Base-by-base conservation (phyloP, 2,329 filamentous ascomycete genomes). In the Verticillium klebahnii region DNA sequence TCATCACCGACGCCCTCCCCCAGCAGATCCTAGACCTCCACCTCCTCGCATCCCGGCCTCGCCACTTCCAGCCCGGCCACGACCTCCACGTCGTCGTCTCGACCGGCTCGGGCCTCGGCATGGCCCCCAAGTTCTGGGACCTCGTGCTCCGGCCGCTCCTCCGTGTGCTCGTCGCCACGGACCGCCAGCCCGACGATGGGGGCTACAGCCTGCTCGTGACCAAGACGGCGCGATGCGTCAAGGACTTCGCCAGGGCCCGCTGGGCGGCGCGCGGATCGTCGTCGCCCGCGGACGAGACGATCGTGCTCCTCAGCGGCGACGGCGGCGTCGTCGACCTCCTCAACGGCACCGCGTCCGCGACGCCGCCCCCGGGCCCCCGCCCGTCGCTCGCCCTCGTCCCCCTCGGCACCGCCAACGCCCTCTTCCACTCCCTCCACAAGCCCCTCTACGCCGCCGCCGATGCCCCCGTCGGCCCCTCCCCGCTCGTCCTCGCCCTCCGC, bases 241-340 rank as follows among this genome's bases (percentile, higher is more conserved):
- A 80, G 6, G 78, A 89, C 1, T 85, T 96, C 60, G 85, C 89
- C 0, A 68, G 66, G 2, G 56, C 67, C 2, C 67, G 80, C 14
- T 73, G 76, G 69, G 76, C 61, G 45, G 62, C n/a, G 61, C 45
- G 45, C 45, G 45, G 5, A 25, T 23, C 45, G 19, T 50, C 45
- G 11, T 14, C n/a, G 17, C n/a, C 9, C 14, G 34, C 64, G 59
- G 59, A 65, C 32, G 59, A 88, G 70, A 87, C 88, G 0, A 81
- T 97, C 31, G 76, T 97, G 34, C 82, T 98, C 14, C 81, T 97
- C 5, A 94, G 90, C 57, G 94, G 94, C 7, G 94, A 98, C 73
- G 94, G 94, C 15, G 94, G 93, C 6, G 75, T 96, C 2, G 84
- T 93, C 19, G 94, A 98, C 68, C 79, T 95, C 1, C 80, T 97